These are phyloP conservation scores for Carallia brachiata DNA, from an alignment of 345 rosid genomes.

Conservation along the genomic window DNA sequence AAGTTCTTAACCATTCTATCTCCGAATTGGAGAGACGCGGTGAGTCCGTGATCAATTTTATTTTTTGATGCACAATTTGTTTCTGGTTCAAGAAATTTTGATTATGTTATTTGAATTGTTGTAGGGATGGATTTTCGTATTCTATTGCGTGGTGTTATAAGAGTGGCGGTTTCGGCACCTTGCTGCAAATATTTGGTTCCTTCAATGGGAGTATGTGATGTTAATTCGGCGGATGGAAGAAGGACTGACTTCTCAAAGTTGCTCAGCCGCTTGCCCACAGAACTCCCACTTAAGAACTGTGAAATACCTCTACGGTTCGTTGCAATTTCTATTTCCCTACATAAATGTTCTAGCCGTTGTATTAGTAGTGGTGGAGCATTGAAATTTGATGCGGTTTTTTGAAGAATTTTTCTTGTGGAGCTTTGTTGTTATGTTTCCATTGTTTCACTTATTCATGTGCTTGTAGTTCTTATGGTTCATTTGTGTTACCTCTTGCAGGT, in stretches of 20 bases:
- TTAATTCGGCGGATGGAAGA: constrained; percentile 25
- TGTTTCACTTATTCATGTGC: background rate
- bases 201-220: constrained; percentile 14
- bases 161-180: constrained; percentile 50
- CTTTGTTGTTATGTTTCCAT: background rate
- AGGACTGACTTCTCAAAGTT: constrained; percentile 39
- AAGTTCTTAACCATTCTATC: constrained; percentile 38
- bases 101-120: background rate
- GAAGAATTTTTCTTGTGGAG: background rate
- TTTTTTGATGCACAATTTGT: background rate
- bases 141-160: constrained; percentile 48
- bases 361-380: too few species aligned
- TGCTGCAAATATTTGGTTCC: constrained; percentile 23
- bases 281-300: constrained; percentile 33
- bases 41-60: constrained; percentile 18
- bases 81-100: background rate
- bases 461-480: constrained; percentile 2
- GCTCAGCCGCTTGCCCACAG: constrained; percentile 41
- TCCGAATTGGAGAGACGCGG: constrained; percentile 45
- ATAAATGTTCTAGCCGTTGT: too few species aligned
- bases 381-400: background rate
- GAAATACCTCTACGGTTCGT: constrained; percentile 60
- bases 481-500: constrained; percentile 35
- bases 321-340: background rate
- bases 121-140: constrained; percentile 40